These are phyloP conservation scores for Colletotrichum somersetense DNA, from an alignment of 2,329 filamentous ascomycete genomes.

Conservation along the genomic window DNA sequence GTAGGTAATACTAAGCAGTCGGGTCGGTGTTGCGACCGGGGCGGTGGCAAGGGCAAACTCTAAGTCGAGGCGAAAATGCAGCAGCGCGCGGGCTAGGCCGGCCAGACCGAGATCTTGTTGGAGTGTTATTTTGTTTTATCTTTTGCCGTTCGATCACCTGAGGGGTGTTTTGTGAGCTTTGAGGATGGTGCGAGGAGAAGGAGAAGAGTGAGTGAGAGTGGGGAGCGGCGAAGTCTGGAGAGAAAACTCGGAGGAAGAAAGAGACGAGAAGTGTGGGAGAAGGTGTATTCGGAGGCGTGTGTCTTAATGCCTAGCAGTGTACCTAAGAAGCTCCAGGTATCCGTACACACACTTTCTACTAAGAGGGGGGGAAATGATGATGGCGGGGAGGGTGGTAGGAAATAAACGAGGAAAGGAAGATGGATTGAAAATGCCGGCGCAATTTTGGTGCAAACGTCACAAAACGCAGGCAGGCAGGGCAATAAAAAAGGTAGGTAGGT, in stretches of 20 bases:
- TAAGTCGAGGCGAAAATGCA: constrained; percentile 33
- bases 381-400: constrained; percentile 19
- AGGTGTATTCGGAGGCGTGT: constrained; percentile 2
- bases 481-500: background rate
- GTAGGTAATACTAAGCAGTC: constrained; percentile 16
- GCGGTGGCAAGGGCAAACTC: constrained; percentile 41
- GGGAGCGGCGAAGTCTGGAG: background rate
- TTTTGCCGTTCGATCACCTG: background rate
- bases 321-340: background rate
- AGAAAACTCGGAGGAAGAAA: background rate
- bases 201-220: constrained; percentile 5
- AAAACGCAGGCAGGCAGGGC: constrained; percentile 16
- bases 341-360: background rate
- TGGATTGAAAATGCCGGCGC: constrained; percentile 27
- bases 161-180: constrained; percentile 1
- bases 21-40: constrained; percentile 39
- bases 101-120: constrained; percentile 36
- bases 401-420: constrained; percentile 26
- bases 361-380: background rate
- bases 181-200: background rate
- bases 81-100: constrained; percentile 33
- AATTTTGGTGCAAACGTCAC: constrained; percentile 42
- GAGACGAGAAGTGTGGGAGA: background rate
- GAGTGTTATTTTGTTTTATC: background rate
- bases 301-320: background rate